Percentiles rank a stretch among this genome's conserved stretches.
Conservation (phyloP, 345 rosid genomes). For the Streptanthus diversifolius region DNA sequence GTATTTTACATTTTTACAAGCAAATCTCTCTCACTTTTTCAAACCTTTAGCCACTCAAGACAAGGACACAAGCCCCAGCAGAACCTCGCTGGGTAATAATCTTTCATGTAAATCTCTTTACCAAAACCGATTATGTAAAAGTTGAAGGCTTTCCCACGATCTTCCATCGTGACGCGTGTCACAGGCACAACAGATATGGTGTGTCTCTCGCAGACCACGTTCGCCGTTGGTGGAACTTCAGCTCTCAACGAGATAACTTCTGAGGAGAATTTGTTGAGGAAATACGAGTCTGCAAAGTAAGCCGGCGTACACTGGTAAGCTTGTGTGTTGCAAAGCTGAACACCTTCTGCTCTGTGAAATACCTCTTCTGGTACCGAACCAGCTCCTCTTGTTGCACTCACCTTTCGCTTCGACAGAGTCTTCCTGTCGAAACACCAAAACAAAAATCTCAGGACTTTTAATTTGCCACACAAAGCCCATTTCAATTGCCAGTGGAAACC, state of each 20-base stretch:
- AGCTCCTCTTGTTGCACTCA: slow-evolving; percentile 83
- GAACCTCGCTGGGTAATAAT: slow-evolving; percentile 79
- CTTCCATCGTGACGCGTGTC: slow-evolving; percentile 81
- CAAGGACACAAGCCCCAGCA: slow-evolving; percentile 98
- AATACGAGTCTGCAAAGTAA: slow-evolving; percentile 86
- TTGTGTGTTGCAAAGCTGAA: slow-evolving; percentile 89
- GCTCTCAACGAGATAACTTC: slow-evolving; percentile 81
- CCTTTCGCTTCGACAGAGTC: slow-evolving; percentile 74
- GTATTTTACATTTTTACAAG: no score
- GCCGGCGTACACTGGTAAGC: slow-evolving; percentile 90
- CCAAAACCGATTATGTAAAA: slow-evolving; percentile 84
- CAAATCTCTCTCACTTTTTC: neutral
- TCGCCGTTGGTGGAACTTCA: slow-evolving; percentile 58
- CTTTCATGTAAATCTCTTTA: slow-evolving; percentile 83
- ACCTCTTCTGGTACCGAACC: slow-evolving; percentile 94
- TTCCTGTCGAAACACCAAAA: slow-evolving; percentile 47
- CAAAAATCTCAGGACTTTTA: neutral
- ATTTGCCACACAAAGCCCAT: neutral
- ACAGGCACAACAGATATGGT: slow-evolving; percentile 83
- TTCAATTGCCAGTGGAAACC: neutral
- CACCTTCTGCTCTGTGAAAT: slow-evolving; percentile 86
- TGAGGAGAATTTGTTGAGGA: slow-evolving; percentile 83
- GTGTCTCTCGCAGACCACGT: slow-evolving; percentile 92
- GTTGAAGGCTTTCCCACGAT: slow-evolving; percentile 66
- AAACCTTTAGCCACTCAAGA: slow-evolving; percentile 81